phyloP scores from a whole-genome alignment of 164 flowering plant genomes.

The Sedum album region DNA sequence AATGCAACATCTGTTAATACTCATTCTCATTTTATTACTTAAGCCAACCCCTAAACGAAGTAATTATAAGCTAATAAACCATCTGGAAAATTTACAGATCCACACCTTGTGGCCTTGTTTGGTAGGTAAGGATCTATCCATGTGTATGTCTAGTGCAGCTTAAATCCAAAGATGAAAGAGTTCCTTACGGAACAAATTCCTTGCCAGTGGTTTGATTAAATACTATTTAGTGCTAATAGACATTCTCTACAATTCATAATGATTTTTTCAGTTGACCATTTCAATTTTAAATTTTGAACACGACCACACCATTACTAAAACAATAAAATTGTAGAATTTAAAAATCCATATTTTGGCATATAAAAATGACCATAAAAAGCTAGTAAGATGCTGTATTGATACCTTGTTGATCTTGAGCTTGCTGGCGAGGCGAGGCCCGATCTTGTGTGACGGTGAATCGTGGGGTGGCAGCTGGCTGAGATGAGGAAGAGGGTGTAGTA shows the following conservation, averaged over 20 bases:
- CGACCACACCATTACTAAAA: conserved; percentile 6
- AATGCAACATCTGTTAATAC: background rate
- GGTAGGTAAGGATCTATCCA: background rate
- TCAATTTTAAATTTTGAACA: background rate
- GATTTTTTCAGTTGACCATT: background rate
- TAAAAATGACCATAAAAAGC: background rate
- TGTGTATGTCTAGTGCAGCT: background rate
- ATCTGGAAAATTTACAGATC: background rate
- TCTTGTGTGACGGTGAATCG: conserved; percentile 4
- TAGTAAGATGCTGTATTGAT: too few relatives aligned
- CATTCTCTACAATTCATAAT: background rate
- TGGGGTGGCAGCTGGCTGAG: background rate
- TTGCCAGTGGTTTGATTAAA: background rate
- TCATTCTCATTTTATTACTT: background rate
- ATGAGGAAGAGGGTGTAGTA: background rate
- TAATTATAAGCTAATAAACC: too few relatives aligned
- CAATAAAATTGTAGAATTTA: background rate
- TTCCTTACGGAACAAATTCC: conserved; percentile 5
- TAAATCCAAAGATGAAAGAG: conserved; percentile 1
- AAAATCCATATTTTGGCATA: background rate
- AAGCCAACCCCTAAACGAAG: background rate
- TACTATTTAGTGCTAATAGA: background rate
- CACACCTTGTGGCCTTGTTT: background rate
- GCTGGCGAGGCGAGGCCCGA: background rate
- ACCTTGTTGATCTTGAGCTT: conserved; percentile 3